Conservation (phyloP, 139 green algal species). For the Chlamydomonas sp. region DNA sequence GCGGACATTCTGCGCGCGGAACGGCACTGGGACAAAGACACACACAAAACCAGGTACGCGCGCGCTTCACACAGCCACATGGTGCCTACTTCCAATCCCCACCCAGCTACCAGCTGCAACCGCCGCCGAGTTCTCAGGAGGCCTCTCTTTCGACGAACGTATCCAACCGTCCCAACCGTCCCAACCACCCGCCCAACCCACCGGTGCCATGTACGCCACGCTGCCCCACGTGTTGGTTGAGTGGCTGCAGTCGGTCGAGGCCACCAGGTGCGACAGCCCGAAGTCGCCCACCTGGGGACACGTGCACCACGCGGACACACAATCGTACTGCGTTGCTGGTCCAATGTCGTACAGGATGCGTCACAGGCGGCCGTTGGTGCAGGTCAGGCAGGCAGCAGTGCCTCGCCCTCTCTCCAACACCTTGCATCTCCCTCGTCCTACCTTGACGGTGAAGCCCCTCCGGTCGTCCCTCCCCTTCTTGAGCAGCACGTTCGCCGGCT, state of each 20-base stretch:
- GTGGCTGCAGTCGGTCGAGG: background rate
- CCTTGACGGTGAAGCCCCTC: no score
- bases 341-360: background rate
- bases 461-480: no score
- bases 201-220: constrained; percentile 10
- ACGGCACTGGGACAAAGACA: no score
- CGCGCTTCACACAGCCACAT: no score
- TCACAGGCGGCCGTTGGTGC: background rate
- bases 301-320: background rate
- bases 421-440: background rate
- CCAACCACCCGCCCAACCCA: background rate
- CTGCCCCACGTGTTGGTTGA: background rate
- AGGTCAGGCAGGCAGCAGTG: background rate
- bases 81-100: no score
- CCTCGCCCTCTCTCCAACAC: background rate
- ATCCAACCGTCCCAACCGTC: background rate
- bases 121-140: background rate
- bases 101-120: background rate
- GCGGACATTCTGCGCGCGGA: no score
- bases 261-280: background rate
- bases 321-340: no score
- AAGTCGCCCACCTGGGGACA: constrained; percentile 10
- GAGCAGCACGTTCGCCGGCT: no score
- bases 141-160: background rate
- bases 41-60: no score